Base-by-base conservation (phyloP, 2,329 filamentous ascomycete species). In the Paraconiothyrium sp. region DNA sequence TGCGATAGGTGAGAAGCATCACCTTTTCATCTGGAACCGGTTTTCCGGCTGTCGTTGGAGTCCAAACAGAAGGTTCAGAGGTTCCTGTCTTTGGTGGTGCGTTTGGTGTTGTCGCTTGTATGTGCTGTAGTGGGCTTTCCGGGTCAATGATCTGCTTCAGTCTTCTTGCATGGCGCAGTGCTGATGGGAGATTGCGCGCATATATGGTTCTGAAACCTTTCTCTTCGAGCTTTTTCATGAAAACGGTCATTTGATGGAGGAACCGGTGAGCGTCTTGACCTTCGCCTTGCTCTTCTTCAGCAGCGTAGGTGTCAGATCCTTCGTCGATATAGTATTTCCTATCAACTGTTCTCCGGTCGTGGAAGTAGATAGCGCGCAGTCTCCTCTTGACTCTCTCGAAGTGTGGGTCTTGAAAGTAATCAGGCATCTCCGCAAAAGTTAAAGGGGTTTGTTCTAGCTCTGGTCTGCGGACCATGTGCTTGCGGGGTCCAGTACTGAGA, bases 171-270 rank as follows among this genome's bases (percentile, higher is more conserved):
- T 41, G 34, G 22, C 35, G 20, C 5, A 43, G 24, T 7, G 50
- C 50, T 9, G 50, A 41, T 20, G 30, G 22, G 4, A 54, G 35
- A n/a, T 41, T 37, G 13, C 20, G 35, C 11, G 35, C 50, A n/a
- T 54, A 54, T 16, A 30, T n/a, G 8, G 37, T 54, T n/a, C 24
- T 34, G 50, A 54, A 54, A 5, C 22, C 13, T 14, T 30, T 30
- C 1, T 43, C n/a, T 43, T 32, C 9, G 13, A 54, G 34, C 30
- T 30, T 41, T 13, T 43, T 13, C 50, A 54, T 41, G 35, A 54
- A 54, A n/a, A 54, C 35, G 6, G 35, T 4, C 14, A 54, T 41
- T 6, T 54, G 50, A 22, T 54, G 50, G 35, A 54, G 50, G 24
- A 41, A 54, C 5, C 22, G 34, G 2, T 16, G 22, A 16, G 20